phyloP scores from a whole-genome alignment of 2,329 filamentous ascomycete genomes.

The Colletotrichum endophyticum region DNA sequence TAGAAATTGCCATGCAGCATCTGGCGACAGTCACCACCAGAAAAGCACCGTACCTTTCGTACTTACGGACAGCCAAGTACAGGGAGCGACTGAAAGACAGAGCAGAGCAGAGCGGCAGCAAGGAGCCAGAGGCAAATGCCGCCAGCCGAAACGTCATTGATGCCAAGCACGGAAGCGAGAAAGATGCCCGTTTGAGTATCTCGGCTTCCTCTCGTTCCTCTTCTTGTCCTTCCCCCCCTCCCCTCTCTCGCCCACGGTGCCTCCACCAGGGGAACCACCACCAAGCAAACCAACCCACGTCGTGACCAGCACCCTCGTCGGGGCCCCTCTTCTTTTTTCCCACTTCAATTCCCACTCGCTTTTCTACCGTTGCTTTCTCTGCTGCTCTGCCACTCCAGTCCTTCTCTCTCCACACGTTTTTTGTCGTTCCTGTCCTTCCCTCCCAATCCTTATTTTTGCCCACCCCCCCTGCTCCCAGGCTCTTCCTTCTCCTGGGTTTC shows the following conservation, averaged over 20 bases:
- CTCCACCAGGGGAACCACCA: not conserved
- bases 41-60: not conserved
- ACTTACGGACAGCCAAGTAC: not conserved
- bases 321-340: not conserved
- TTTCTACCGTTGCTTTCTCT: not conserved
- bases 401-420: constrained; percentile 1
- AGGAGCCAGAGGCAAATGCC: constrained; percentile 2
- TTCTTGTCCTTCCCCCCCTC: not conserved
- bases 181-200: constrained; percentile 19
- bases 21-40: not conserved
- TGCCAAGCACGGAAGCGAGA: constrained; percentile 21
- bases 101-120: not conserved
- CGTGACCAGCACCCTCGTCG: not conserved
- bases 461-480: not conserved
- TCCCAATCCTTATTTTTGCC: not conserved
- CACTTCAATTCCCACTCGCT: not conserved
- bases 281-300: not conserved
- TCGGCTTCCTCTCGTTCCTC: constrained; percentile 17
- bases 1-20: not conserved
- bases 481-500: not conserved
- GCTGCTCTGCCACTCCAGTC: not conserved
- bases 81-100: not conserved
- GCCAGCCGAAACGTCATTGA: constrained; percentile 21
- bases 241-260: not conserved
- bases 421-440: not conserved